Evolutionary conservation across 129 eudicot genomes (phyloP).

Genomic region (Escallonia herrerae): DNA sequence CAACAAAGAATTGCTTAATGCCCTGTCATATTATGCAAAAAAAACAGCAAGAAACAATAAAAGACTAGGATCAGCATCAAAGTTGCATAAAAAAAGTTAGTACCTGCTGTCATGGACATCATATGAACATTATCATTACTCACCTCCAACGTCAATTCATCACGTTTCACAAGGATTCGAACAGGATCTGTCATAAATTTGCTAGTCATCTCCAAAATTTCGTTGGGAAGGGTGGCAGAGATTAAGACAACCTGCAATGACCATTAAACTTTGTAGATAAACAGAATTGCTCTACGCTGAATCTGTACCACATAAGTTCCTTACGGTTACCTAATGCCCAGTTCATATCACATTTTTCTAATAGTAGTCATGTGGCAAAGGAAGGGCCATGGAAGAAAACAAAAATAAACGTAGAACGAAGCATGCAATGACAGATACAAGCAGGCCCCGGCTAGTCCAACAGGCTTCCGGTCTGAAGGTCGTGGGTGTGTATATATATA

Average conservation of each 20-base stretch:
- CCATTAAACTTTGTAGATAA: too few species aligned
- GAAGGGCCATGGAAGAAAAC: too few species aligned
- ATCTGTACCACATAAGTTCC: too few species aligned
- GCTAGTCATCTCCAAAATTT: slow-evolving; percentile 91
- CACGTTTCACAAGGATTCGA: slow-evolving; percentile 94
- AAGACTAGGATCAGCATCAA: not conserved
- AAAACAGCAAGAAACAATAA: not conserved
- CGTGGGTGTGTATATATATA: too few species aligned
- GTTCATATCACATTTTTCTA: too few species aligned
- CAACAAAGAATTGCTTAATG: slow-evolving; percentile 94
- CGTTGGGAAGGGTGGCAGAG: slow-evolving; percentile 96
- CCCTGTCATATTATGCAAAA: slow-evolving; percentile 39
- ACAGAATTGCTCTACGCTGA: too few species aligned
- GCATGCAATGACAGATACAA: too few species aligned
- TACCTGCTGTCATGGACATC: not conserved
- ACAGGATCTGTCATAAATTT: slow-evolving; percentile 99
- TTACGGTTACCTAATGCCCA: too few species aligned
- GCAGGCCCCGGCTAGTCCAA: too few species aligned
- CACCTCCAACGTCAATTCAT: slow-evolving; percentile 95
- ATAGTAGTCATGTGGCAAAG: too few species aligned
- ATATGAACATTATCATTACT: not conserved
- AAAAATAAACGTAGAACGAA: too few species aligned
- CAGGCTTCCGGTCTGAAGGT: too few species aligned
- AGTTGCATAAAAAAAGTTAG: not conserved
- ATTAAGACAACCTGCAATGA: slow-evolving; percentile 70